Evolutionary conservation across 2,329 filamentous ascomycete species (phyloP), one percentile per base, ranked within the genome.

Genomic region (Teratosphaeria destructans): DNA sequence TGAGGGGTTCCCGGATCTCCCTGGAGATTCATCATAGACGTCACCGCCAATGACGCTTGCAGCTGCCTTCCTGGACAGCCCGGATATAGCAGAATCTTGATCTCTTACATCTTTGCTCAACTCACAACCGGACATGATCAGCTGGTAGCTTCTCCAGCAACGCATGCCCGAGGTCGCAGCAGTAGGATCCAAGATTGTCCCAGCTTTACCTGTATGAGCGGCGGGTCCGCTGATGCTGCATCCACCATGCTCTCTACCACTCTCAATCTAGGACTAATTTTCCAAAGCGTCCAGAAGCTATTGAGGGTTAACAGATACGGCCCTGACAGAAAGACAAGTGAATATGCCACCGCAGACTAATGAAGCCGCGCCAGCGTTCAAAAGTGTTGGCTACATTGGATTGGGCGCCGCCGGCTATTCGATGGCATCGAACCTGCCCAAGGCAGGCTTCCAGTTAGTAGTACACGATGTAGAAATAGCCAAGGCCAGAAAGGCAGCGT

Each of bases 331-430:
- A 16, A 39, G 14, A 11, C 5, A 29, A 16, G 19, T 57, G 14
- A 26, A 11, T 23, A 47, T 29, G 43, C 32, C 16, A 8, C 43
- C 43, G 5, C 43, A 49, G 19, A 49, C 14, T 10, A 47, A 47
- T 23, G 32, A 12, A 12, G 29, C 52, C 26, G 52, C 52, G 16
- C 63, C 37, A 19, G 54, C 64, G 19, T 63, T 66, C n/a, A 66
- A 63, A 55, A 66, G 59, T 39, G 66, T 72, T 32, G 71, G 71
- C 56, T 73, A 72, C 55, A 72, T 73, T 49, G 71, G 71, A 47
- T 65, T 72, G 10, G 71, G 71, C 55, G 71, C 71, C 60, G 70
- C 71, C 49, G 71, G 71, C 10, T 70, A 64, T 58, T 68, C 67
- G 43, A 70, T 72, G 67, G 70, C 70, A 26, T 68, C 69, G 12